Base-by-base conservation (phyloP, 2,329 filamentous ascomycete species). In the Diaporthe aspalathi region DNA sequence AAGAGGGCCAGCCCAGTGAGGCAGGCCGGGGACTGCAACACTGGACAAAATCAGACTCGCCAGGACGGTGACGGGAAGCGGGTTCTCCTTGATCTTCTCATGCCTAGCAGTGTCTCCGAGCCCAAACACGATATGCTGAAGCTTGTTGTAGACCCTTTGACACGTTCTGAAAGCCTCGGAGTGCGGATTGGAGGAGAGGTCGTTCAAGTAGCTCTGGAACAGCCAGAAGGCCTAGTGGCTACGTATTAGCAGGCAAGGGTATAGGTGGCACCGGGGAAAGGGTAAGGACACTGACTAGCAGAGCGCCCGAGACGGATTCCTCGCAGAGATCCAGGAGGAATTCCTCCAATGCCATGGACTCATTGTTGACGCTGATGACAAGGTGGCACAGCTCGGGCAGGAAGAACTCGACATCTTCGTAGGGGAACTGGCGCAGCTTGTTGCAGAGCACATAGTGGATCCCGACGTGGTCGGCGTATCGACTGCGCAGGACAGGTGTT, bases 341-440 rank as follows among this genome's bases (percentile, higher is more conserved):
- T 83, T 96, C 93, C 83, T 96, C 94, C 81, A 96, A 82, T 62
- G 94, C 93, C 93, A 96, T 95, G 76, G 93, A 95, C 85, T 96
- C 94, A 83, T 95, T 96, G 85, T 95, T 91, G 81, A 95, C 89
- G 82, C 92, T 95, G 79, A 96, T 93, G 83, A 95, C 91, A 74
- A 96, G 90, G 84, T 96, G 94, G 81, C 93, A 96, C 85, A 96
- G 85, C 85, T 94, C 92, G 74, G 93, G 93, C 63, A 96, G 88
- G 86, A 95, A 96, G 90, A 96, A 96, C 83, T 96, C 94, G 80
- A 96, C 95, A 83, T 96, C 93, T 85, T 94, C 92, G 84, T 95
- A 96, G 75, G 92, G 92, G 80, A 96, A 96, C 82, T 94, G 92
- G 80, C 94, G 93, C 79, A 96, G 87, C 88, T 96, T 96, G 78